phyloP scores from a whole-genome alignment of 2,329 filamentous ascomycete species.

The Fusarium nodosum region DNA sequence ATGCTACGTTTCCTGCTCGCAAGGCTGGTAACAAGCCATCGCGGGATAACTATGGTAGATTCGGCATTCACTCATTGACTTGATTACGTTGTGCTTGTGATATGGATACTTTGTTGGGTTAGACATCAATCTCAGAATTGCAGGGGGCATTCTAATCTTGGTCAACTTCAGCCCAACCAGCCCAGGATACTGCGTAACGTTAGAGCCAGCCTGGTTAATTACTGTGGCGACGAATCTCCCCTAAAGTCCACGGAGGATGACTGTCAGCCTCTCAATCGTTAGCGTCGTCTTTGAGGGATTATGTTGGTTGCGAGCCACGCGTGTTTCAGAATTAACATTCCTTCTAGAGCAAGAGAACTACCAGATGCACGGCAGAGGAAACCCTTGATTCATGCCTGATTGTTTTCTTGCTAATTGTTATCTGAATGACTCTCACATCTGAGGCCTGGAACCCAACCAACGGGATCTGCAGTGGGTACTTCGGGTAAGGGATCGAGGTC shows the following conservation, averaged over 20 bases:
- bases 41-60: background rate
- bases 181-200: background rate
- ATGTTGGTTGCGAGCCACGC: background rate
- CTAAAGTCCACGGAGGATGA: background rate
- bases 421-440: background rate
- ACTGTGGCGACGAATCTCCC: background rate
- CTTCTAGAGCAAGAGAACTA: background rate
- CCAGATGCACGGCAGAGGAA: background rate
- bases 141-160: slow-evolving; percentile 4
- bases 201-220: background rate
- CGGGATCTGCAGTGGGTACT: background rate
- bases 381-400: background rate
- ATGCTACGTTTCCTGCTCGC: background rate
- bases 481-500: background rate
- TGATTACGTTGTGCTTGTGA: background rate
- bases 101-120: background rate
- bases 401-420: background rate
- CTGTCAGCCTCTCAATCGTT: background rate
- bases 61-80: background rate
- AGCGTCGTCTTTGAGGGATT: background rate
- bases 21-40: background rate
- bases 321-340: background rate
- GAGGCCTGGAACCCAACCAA: background rate
- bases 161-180: background rate
- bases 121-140: slow-evolving; percentile 2